Evolutionary conservation across 495 filamentous ascomycete genomes (phyloP).

Genomic region (Clohesyomyces aquaticus): DNA sequence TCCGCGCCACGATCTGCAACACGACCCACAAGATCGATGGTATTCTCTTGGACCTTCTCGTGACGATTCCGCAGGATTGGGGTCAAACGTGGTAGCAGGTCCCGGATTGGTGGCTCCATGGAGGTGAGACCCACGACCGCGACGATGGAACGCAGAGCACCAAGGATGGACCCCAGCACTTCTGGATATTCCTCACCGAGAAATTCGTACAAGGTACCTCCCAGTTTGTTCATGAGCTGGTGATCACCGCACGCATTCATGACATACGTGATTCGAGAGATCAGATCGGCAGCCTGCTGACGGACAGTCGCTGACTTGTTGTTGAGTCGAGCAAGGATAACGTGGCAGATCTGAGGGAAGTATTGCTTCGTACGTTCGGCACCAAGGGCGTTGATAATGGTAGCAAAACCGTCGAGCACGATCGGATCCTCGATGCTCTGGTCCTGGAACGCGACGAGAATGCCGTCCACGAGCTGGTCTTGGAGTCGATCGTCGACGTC

Average conservation of each 20-base stretch:
- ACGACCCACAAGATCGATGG: conserved; percentile 98
- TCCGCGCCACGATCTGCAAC: conserved; percentile 97
- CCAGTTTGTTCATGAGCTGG: conserved; percentile 91
- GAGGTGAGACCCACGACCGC: conserved; percentile 97
- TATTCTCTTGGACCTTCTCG: conserved; percentile 99
- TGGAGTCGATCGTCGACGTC: conserved; percentile 92
- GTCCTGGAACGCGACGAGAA: conserved; percentile 97
- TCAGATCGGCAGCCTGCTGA: conserved; percentile 94
- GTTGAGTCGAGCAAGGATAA: conserved; percentile 96
- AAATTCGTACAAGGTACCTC: conserved; percentile 97
- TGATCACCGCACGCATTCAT: conserved; percentile 99
- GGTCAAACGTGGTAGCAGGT: conserved; percentile 91
- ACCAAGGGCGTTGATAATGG: conserved; percentile 93
- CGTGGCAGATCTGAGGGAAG: conserved; percentile 92
- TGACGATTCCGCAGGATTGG: conserved; percentile 97
- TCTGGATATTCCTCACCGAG: conserved; percentile 99
- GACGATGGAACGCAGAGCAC: conserved; percentile 93
- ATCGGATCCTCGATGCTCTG: conserved; percentile 96
- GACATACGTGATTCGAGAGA: conserved; percentile 94
- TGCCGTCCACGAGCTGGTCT: conserved; percentile 91
- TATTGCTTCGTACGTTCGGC: conserved; percentile 89
- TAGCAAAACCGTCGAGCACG: conserved; percentile 98
- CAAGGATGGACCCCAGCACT: conserved; percentile 94
- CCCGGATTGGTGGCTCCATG: conserved; percentile 99
- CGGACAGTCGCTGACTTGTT: conserved; percentile 96